phyloP scores from a whole-genome alignment of 176 grass and related monocot species.

The Lolium rigidum region DNA sequence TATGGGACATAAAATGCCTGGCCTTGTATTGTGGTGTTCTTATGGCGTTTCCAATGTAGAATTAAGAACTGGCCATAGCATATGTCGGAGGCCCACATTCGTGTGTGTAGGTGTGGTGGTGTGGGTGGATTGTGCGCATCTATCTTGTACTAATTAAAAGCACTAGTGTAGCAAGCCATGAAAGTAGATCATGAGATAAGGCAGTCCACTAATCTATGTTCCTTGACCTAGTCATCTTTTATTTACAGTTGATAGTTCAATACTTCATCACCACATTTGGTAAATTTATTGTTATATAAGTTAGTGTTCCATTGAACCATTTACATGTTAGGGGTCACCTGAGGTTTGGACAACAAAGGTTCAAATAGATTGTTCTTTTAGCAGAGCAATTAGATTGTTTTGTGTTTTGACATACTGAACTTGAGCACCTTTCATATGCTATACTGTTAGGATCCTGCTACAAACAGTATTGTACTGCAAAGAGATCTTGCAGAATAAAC shows the following conservation, averaged over 20 bases:
- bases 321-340: neutral
- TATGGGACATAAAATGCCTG: neutral
- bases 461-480: neutral
- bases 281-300: neutral
- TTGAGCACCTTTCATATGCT: neutral
- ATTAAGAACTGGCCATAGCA: neutral
- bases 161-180: neutral
- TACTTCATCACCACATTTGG: neutral
- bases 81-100: neutral
- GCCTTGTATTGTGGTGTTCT: neutral
- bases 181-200: neutral
- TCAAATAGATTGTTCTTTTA: neutral
- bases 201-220: neutral
- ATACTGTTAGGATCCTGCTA: neutral
- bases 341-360: neutral
- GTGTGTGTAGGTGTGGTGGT: neutral
- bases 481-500: neutral
- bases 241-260: neutral
- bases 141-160: neutral
- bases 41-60: too few relatives aligned
- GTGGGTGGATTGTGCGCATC: neutral
- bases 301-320: conserved; percentile 16
- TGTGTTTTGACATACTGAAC: neutral
- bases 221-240: neutral
- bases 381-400: neutral